Base-by-base conservation (phyloP, 805 yeast genomes). In the Candida chilensis region DNA sequence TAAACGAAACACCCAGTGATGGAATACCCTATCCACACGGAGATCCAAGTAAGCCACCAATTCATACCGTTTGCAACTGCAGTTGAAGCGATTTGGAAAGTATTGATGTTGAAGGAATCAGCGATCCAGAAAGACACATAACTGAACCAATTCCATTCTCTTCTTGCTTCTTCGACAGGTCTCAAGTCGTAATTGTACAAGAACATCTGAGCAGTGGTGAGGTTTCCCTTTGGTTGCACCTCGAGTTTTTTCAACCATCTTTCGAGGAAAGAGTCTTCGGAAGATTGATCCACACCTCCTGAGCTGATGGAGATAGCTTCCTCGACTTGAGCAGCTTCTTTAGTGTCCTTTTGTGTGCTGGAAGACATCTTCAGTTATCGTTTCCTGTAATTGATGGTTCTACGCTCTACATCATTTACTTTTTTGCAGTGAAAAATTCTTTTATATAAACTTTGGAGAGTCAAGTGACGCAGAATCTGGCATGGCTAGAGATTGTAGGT, bases 31-130 rank as follows among this genome's bases (percentile, higher is more conserved):
- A 86, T 38, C 92, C 94, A 84, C 16, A 86, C 92, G 1, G 92
- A 72, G 22, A 86, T 57, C 94, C 95, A 86, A 9, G 82, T 76
- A 48, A 78, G 87, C 94, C 94, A 86, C 94, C 95, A 85, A 12
- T 78, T 71, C 54, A 86, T 58, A 8, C 92, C 92, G 15, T 76
- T 73, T 32, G 66, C 62, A 34, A 81, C 78, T 44, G 94, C 94
- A 0, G 94, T 81, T 6, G 90, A 77, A 2, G 94, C 95, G 42
- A 86, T 84, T 60, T 82, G 87, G 86, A 90, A 85, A 5, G 95
- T 84, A 51, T 83, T 85, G 48, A 86, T 75, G 55, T 86, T 86
- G 60, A 86, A 83, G 19, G 94, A 77, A 50, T 86, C 96, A 0
- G 95, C 86, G 34, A 86, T 53, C 96, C 96, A 86, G 44, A 83